Conservation (phyloP, 805 yeast genomes). For the Starmera amethionina region DNA sequence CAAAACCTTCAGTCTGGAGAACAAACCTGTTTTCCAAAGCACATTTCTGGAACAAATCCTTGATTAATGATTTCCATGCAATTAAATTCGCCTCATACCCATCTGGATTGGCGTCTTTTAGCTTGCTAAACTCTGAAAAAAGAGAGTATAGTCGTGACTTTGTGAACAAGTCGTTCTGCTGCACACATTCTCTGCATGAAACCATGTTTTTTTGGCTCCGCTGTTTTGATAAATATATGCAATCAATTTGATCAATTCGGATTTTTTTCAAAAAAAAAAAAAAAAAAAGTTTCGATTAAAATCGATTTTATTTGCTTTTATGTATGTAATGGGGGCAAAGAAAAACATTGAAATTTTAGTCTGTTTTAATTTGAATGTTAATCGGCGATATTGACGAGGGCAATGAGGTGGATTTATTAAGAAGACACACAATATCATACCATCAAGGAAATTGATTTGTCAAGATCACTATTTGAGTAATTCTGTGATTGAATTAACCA, state of each 20-base stretch:
- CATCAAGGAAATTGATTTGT: too few species aligned
- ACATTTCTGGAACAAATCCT: constrained; percentile 6
- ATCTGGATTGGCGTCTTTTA: constrained; percentile 28
- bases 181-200: constrained; percentile 10
- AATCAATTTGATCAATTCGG: neutral
- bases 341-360: neutral
- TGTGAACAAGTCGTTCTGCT: constrained; percentile 16
- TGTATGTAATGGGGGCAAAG: neutral
- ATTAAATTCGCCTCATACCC: constrained; percentile 30
- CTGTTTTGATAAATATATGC: neutral
- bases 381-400: too few species aligned
- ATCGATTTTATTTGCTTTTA: too few species aligned
- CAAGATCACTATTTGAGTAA: too few species aligned
- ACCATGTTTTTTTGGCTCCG: neutral
- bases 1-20: constrained; percentile 16
- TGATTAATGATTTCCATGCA: constrained; percentile 26
- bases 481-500: too few species aligned
- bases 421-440: too few species aligned
- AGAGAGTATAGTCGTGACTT: constrained; percentile 28
- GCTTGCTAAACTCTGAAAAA: constrained; percentile 27
- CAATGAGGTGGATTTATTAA: too few species aligned
- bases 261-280: neutral
- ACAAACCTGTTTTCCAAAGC: constrained; percentile 11
- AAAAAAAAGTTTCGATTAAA: too few species aligned
- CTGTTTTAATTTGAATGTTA: too few species aligned